Evolutionary conservation across 176 grass and related monocot species (phyloP).

Genomic region (Hordeum vulgare): MorexV3_pseudomolecules_assembly NC_058520.1:38241722-38242221

Average conservation of each 20-base stretch:
- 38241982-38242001: background rate
- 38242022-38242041: constrained; percentile 17
- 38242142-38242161: background rate
- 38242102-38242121: constrained; percentile 40
- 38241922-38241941: background rate
- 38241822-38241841: too few species aligned
- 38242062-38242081: constrained; percentile 38
- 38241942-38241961: background rate
- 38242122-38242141: constrained; percentile 62
- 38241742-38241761: too few species aligned
- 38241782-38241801: too few species aligned
- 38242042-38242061: constrained; percentile 19
- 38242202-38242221: background rate
- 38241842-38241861: too few species aligned
- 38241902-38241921: too few species aligned
- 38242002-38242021: background rate
- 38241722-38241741: too few species aligned
- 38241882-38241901: too few species aligned
- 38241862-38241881: too few species aligned
- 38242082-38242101: constrained; percentile 41
- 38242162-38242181: background rate
- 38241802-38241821: too few species aligned
- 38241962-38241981: background rate
- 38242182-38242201: background rate
- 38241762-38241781: too few species aligned